Evolutionary conservation across 2,329 filamentous ascomycete species (phyloP).

Genomic region (Sclerotinia spermophila): DNA sequence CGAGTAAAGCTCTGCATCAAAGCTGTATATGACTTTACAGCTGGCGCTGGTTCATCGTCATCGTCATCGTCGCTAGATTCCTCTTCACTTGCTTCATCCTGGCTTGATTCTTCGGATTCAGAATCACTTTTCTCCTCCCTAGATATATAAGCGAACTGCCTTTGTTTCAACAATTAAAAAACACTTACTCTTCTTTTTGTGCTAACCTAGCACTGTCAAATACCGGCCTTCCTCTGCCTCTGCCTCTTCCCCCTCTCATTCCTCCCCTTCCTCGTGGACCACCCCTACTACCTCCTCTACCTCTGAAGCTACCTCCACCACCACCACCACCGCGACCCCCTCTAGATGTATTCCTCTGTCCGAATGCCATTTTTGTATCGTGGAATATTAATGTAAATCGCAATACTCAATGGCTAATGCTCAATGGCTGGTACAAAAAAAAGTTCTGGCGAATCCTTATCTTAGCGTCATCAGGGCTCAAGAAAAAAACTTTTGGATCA

Average conservation of each 20-base stretch:
- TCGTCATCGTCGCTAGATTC: conserved; percentile 45
- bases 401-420: neutral
- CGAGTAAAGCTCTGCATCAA: conserved; percentile 56
- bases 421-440: conserved; percentile 13
- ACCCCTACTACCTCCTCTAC: conserved; percentile 31
- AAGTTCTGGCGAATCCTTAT: conserved; percentile 19
- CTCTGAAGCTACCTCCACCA: conserved; percentile 27
- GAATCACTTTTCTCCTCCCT: conserved; percentile 33
- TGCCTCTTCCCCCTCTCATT: conserved; percentile 32
- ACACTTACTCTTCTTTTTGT: conserved; percentile 40
- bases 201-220: conserved; percentile 48
- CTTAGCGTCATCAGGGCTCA: conserved; percentile 22
- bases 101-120: conserved; percentile 41
- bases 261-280: conserved; percentile 28
- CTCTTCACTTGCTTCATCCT: conserved; percentile 43
- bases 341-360: conserved; percentile 22
- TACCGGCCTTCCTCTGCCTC: conserved; percentile 39
- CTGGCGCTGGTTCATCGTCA: conserved; percentile 38
- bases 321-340: conserved; percentile 25
- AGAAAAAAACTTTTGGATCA: neutral
- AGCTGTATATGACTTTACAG: conserved; percentile 52
- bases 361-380: conserved; percentile 25
- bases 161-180: neutral
- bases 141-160: conserved; percentile 9
- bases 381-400: neutral